Percentiles rank a stretch among this genome's conserved stretches.
phyloP scores from a whole-genome alignment of 192 early-diverging fungal species.

The Kappamyces sp. region DNA sequence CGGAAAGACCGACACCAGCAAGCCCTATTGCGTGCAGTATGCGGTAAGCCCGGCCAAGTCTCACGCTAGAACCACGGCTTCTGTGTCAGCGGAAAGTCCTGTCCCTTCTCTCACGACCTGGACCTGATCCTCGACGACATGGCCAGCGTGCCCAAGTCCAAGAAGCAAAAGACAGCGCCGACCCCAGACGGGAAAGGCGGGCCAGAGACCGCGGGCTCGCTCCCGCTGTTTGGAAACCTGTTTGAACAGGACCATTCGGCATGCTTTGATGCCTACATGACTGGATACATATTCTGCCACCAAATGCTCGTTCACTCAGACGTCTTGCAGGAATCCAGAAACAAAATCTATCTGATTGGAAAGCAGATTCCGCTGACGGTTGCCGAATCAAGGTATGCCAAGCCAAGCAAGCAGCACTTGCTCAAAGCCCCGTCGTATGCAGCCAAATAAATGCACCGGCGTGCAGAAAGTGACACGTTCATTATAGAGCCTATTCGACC shows the following conservation, averaged over 20 bases:
- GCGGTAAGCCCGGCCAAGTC: conserved; percentile 63
- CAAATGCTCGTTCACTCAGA: conserved; percentile 29
- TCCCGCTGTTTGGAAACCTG: not conserved
- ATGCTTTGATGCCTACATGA: conserved; percentile 96
- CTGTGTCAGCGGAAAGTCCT: conserved; percentile 63
- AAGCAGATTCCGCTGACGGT: conserved; percentile 66
- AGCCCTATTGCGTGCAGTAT: conserved; percentile 73
- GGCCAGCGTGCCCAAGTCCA: conserved; percentile 20
- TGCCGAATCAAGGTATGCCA: conserved; percentile 53
- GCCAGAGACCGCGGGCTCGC: conserved; percentile 5
- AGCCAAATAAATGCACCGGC: too few relatives aligned
- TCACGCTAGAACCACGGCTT: conserved; percentile 63
- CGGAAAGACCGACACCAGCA: conserved; percentile 18
- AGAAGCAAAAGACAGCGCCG: conserved; percentile 15
- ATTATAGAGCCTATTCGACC: too few relatives aligned
- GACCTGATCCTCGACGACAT: conserved; percentile 79
- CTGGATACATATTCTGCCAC: conserved; percentile 76
- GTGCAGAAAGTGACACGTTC: too few relatives aligned
- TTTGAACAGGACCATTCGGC: conserved; percentile 78
- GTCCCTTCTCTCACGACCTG: conserved; percentile 75
- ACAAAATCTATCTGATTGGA: conserved; percentile 84
- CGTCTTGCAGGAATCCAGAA: conserved; percentile 39
- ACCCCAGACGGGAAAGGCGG: conserved; percentile 8
- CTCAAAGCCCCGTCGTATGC: too few relatives aligned
- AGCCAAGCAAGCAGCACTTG: conserved; percentile 38